phyloP scores from a whole-genome alignment of 345 rosid genomes.

The Erodium maritimum region DNA sequence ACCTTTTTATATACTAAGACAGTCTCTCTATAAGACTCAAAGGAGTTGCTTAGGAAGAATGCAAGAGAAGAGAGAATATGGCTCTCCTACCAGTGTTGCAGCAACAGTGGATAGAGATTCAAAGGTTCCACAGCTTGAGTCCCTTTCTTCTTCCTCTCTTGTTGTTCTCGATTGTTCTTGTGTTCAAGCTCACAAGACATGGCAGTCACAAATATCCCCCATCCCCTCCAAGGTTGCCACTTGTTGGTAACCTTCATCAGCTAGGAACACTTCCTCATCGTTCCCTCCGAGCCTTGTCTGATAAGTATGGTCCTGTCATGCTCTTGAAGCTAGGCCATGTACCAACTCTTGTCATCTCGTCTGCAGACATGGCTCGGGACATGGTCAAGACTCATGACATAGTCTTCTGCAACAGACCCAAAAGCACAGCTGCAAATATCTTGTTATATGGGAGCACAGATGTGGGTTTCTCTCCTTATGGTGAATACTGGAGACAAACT shows the following conservation, averaged over 20 bases:
- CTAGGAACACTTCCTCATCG: conserved; percentile 7
- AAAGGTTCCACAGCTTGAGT: neutral
- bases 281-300: neutral
- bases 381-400: conserved; percentile 5
- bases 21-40: too few relatives aligned
- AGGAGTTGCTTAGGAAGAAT: neutral
- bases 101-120: neutral
- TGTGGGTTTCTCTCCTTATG: conserved; percentile 13
- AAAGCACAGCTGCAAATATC: conserved; percentile 5
- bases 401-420: conserved; percentile 1
- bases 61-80: neutral
- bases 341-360: conserved; percentile 1
- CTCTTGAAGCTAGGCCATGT: conserved; percentile 3
- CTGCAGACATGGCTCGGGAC: conserved; percentile 6
- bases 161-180: neutral
- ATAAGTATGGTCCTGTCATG: conserved; percentile 6
- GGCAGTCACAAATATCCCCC: conserved; percentile 1
- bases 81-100: neutral
- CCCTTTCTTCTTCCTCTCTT: neutral
- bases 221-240: conserved; percentile 1
- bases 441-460: conserved; percentile 9
- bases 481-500: conserved; percentile 20
- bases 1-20: too few relatives aligned
- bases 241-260: conserved; percentile 9
- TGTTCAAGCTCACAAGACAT: neutral